Evolutionary conservation across 345 rosid genomes (phyloP).

Genomic region (Populus pruinosa): DNA sequence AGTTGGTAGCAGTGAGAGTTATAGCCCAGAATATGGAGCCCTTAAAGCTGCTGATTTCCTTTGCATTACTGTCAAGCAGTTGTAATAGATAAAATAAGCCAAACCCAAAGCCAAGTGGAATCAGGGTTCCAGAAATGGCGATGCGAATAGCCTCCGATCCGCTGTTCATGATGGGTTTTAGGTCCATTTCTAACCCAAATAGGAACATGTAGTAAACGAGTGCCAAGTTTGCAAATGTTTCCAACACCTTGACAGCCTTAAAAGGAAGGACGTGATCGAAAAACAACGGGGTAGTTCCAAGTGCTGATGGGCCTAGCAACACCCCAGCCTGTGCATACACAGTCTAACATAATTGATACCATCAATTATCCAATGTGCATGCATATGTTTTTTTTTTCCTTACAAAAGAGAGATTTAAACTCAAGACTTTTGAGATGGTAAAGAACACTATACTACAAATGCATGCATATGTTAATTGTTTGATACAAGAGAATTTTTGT

Average conservation of each 20-base stretch:
- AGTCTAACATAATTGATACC: not conserved
- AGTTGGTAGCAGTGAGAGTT: slow-evolving; percentile 48
- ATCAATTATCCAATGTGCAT: not conserved
- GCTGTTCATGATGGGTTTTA: not conserved
- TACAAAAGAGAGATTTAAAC: too few relatives aligned
- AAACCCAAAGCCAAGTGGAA: slow-evolving; percentile 2
- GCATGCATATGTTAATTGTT: too few relatives aligned
- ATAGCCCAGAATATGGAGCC: not conserved
- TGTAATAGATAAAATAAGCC: not conserved
- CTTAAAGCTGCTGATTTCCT: not conserved
- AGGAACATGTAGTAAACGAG: slow-evolving; percentile 22
- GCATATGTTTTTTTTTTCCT: not conserved
- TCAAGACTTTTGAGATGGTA: too few relatives aligned
- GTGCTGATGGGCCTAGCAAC: not conserved
- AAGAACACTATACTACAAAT: too few relatives aligned
- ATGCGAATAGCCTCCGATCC: not conserved
- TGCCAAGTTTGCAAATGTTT: slow-evolving; percentile 11
- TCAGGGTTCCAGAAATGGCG: not conserved
- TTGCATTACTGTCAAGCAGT: not conserved
- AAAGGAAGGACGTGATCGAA: not conserved
- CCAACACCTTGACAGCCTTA: not conserved
- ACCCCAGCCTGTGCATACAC: slow-evolving; percentile 8
- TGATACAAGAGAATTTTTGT: too few relatives aligned
- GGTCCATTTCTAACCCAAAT: slow-evolving; percentile 26
- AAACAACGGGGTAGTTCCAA: not conserved